Evolutionary conservation across 2,329 filamentous ascomycete species (phyloP), one percentile per base, ranked within the genome.

Genomic region (Colletotrichum neosansevieriae): DNA sequence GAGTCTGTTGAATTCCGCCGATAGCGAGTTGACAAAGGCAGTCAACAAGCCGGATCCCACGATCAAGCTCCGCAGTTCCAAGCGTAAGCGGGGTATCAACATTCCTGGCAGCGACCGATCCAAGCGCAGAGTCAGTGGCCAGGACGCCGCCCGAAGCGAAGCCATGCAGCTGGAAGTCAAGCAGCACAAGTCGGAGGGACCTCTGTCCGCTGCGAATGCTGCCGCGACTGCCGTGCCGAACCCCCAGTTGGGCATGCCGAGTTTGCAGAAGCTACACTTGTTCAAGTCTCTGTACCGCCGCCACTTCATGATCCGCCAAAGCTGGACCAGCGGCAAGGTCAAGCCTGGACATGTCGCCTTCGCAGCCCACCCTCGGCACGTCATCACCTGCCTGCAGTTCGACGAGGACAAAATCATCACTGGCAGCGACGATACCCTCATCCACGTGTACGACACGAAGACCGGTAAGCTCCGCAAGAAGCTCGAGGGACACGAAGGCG

Each of bases 381-480:
- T 99, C 70, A 97, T 99, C 59, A 99, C 96, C 15, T 99, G 96
- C 77, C 86, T 99, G 61, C 94, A 99, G 77, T 99, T 99, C 74
- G 96, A 99, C 76, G 93, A 94, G 56, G 94, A 99, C 83, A 98
- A 98, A 81, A 98, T 99, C 73, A 87, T 99, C 73, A 99, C 96
- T 1, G 96, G 96, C 29, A 98, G 95, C 76, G 96, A 99, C 77
- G 96, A 99, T 77, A 97, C 94, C 4, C 91, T 98, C 71, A 99
- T 99, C 75, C 94, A 99, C 74, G 94, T 99, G 36, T 99, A 98
- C 78, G 94, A 98, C 76, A 98, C 96, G 12, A 97, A 96, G 81
- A 98, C 94, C 0, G 96, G 96, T 67, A 92, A 92, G 71, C 82
- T 97, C 40, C 89, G 92, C 54, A 93, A 90, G 75, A 93, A 92